Evolutionary conservation across 202 grass and related monocot genomes (phyloP).

Genomic region (Bolboschoenoplectus hybrid): DNA sequence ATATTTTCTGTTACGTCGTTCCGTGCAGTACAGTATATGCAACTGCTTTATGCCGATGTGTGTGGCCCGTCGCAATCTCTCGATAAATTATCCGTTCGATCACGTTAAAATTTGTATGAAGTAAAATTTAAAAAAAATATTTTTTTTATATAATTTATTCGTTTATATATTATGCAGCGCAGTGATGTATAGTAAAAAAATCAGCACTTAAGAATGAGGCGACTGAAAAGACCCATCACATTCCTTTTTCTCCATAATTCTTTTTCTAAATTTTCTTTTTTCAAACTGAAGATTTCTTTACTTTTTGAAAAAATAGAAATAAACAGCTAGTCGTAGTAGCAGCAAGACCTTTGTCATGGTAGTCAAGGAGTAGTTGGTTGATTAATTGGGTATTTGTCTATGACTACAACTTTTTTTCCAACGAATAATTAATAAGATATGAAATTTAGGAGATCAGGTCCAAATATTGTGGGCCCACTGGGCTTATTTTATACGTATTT

Average conservation of each 20-base stretch:
- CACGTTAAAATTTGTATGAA: too few species aligned
- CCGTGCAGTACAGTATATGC: too few species aligned
- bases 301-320: conserved; percentile 33
- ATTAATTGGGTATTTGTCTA: background rate
- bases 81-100: too few species aligned
- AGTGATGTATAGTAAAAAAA: too few species aligned
- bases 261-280: background rate
- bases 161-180: too few species aligned
- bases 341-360: background rate
- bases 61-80: too few species aligned
- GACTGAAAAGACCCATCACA: conserved; percentile 31
- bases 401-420: conserved; percentile 8
- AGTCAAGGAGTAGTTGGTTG: conserved; percentile 34
- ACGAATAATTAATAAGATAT: background rate
- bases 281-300: conserved; percentile 16
- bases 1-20: too few species aligned
- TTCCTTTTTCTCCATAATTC: background rate
- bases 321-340: background rate
- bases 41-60: too few species aligned
- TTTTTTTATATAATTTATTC: too few species aligned
- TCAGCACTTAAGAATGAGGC: background rate
- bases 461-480: conserved; percentile 12
- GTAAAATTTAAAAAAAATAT: too few species aligned
- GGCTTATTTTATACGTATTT: conserved; percentile 27
- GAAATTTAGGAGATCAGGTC: background rate